Base-by-base conservation (phyloP, 2,329 filamentous ascomycete genomes). In the Fusarium citri region DNA sequence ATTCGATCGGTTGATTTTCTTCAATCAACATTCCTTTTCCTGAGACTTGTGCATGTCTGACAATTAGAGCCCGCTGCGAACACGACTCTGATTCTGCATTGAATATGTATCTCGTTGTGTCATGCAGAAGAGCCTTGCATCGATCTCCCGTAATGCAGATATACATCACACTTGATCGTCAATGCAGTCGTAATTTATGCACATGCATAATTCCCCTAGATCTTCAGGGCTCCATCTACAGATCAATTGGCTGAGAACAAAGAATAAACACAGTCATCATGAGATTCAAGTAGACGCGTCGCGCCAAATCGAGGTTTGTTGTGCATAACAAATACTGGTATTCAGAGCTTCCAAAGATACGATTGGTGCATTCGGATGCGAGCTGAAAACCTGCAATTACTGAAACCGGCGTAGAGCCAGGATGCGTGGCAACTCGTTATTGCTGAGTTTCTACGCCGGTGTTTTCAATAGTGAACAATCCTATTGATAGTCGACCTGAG, bases 81-180 rank as follows among this genome's bases (percentile, higher is more conserved):
- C 49, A 51, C 25, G 34, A 51, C 23, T 51, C 34, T 66, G 55
- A 46, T 25, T 66, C 49, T 56, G 49, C 40, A 48, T 50, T 53
- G 43, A 59, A 47, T 26, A 54, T 50, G 60, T 59, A 59, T 59
- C 49, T 66, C 43, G 56, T 40, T 20, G 59, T 63, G 69, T 72
- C 72, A 59, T 74, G 72, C 71, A 74, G 68, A 71, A 65, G 58
- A 28, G 51, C 48, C 63, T 71, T 65, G 72, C 66, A 74, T 68
- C 72, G 72, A 74, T 75, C 73, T 73, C 57, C 69, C 66, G 59
- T 66, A 63, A 71, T 67, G 69, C 68, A 71, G 56, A 68, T 49
- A 50, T 47, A 51, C 63, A 59, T 49, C 58, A 55, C 50, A 59
- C 66, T 64, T 66, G 73, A 75, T 75, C 73, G 59, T 47, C 56